A percentile compares a stretch with the other conserved stretches of the same genome.
These are phyloP conservation scores for Candida labiduridarum DNA, from an alignment of 1,139 yeast genomes.

Conservation along the genomic window DNA sequence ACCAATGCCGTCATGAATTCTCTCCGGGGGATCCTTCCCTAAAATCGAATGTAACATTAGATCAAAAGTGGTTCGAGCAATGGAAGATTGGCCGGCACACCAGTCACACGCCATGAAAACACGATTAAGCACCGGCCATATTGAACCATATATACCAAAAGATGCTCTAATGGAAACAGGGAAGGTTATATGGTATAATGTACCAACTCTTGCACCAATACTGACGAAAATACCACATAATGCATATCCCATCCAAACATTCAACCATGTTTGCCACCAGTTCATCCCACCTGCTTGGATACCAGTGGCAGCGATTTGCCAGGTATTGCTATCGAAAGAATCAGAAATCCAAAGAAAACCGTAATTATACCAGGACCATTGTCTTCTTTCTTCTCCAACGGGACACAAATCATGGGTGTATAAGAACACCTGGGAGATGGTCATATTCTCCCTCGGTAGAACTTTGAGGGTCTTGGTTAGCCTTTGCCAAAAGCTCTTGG, in stretches of 20 bases:
- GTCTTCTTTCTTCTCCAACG: slow-evolving; percentile 65
- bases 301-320: slow-evolving; percentile 90
- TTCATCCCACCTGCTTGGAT: slow-evolving; percentile 66
- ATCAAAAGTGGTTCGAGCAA: slow-evolving; percentile 82
- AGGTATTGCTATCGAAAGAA: slow-evolving; percentile 83
- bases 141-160: slow-evolving; percentile 76
- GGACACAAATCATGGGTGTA: slow-evolving; percentile 78
- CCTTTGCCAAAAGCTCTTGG: slow-evolving; percentile 11
- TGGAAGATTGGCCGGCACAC: slow-evolving; percentile 82
- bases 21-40: slow-evolving; percentile 54
- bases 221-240: slow-evolving; percentile 65
- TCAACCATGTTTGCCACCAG: slow-evolving; percentile 90
- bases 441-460: slow-evolving; percentile 31
- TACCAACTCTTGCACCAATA: slow-evolving; percentile 69
- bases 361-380: slow-evolving; percentile 82
- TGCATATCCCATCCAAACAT: slow-evolving; percentile 76
- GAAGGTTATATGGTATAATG: slow-evolving; percentile 74
- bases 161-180: slow-evolving; percentile 77
- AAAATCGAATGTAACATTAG: slow-evolving; percentile 70
- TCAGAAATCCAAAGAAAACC: slow-evolving; percentile 86
- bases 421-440: slow-evolving; percentile 58
- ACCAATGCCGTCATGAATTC: slow-evolving; percentile 54
- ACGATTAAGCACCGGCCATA: slow-evolving; percentile 81
- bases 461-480: slow-evolving; percentile 11
- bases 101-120: slow-evolving; percentile 83